Conservation (phyloP, 805 yeast species). For the Candida insectalens region DNA sequence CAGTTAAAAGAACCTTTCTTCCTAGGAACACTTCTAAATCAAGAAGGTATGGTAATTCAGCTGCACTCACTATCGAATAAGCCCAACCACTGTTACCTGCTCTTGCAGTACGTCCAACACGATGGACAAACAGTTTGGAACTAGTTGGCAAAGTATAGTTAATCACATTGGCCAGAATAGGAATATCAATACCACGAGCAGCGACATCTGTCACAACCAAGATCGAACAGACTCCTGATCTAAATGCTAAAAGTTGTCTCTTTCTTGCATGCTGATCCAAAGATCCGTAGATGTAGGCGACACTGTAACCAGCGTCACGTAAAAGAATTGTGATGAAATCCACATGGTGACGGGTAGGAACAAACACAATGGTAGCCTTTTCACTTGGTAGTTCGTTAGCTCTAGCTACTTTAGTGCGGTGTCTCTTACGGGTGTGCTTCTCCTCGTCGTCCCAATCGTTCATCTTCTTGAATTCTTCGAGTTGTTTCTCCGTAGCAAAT, state of each 20-base stretch:
- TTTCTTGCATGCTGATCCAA: slow-evolving; percentile 92
- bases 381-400: slow-evolving; percentile 82
- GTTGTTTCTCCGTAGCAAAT: slow-evolving; percentile 60
- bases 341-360: slow-evolving; percentile 96
- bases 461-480: slow-evolving; percentile 53
- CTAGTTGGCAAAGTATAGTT: slow-evolving; percentile 87
- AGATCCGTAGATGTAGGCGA: slow-evolving; percentile 88
- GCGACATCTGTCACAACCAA: slow-evolving; percentile 97
- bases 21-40: slow-evolving; percentile 90
- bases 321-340: slow-evolving; percentile 74
- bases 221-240: slow-evolving; percentile 75
- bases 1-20: slow-evolving; percentile 60
- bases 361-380: slow-evolving; percentile 84
- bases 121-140: slow-evolving; percentile 88
- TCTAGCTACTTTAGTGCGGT: slow-evolving; percentile 48
- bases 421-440: slow-evolving; percentile 24
- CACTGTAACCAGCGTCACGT: slow-evolving; percentile 69
- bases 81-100: slow-evolving; percentile 99
- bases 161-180: slow-evolving; percentile 88
- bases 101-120: slow-evolving; percentile 99
- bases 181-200: slow-evolving; percentile 98
- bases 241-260: slow-evolving; percentile 75
- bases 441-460: slow-evolving; percentile 38
- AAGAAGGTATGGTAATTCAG: slow-evolving; percentile 80
- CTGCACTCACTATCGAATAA: slow-evolving; percentile 74